Conservation (phyloP, 2,329 filamentous ascomycete genomes). For the Xylariaceae sp. region DNA sequence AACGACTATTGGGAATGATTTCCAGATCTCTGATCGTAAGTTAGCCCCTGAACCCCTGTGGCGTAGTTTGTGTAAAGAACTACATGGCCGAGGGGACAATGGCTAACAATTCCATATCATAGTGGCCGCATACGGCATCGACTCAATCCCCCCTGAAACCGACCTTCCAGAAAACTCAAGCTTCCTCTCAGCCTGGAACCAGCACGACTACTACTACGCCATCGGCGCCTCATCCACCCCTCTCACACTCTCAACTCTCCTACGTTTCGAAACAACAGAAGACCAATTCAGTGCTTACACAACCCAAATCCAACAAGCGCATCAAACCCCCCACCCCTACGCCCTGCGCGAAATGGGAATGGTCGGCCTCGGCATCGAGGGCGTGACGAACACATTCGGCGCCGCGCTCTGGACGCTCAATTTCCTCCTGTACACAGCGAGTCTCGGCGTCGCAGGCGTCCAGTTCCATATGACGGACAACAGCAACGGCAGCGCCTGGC, state of each 20-base stretch:
- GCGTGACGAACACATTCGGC: conserved; percentile 44
- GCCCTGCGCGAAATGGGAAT: conserved; percentile 48
- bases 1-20: conserved; percentile 38
- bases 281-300: conserved; percentile 44
- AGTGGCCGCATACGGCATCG: conserved; percentile 37
- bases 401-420: conserved; percentile 48
- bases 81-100: not conserved
- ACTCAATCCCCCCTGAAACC: conserved; percentile 28
- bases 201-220: conserved; percentile 51
- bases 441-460: conserved; percentile 42
- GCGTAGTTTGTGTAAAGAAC: too few relatives aligned
- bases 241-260: conserved; percentile 41
- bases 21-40: not conserved
- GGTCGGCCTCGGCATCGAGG: conserved; percentile 42
- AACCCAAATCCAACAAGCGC: conserved; percentile 38
- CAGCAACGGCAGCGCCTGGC: conserved; percentile 46
- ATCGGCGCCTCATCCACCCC: conserved; percentile 38
- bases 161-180: conserved; percentile 28
- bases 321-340: conserved; percentile 40
- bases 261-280: conserved; percentile 42
- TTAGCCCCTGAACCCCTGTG: not conserved
- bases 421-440: conserved; percentile 46
- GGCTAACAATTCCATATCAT: conserved; percentile 39
- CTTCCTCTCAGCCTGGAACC: conserved; percentile 40
- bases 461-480: conserved; percentile 52